Evolutionary conservation across 345 rosid species (phyloP), one percentile per base, ranked within the genome.

Genomic region (Iberis pinnata): DNA sequence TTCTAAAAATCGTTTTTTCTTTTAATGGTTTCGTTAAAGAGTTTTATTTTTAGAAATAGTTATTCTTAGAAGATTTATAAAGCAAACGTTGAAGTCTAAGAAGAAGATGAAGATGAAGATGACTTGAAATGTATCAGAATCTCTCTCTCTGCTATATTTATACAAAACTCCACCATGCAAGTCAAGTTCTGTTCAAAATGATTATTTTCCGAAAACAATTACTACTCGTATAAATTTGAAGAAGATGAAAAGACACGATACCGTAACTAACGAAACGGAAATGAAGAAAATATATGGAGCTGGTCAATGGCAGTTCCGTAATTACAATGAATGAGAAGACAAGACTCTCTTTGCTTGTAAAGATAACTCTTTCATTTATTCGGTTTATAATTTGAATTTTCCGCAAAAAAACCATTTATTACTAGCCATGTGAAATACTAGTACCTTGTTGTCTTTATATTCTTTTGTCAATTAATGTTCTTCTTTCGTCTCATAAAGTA

Each of bases 31-130:
- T 53, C n/a, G 42, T 19, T 37, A 29, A 56, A 49, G 51, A 42
- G 27, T 32, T 4, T 51, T 72, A 78, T 75, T 71, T 76, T 77
- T 70, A 46, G 73, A 41, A 53, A 57, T 56, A 62, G 76, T 73
- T 74, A 71, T 78, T 78, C 73, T 66, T 70, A 64, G 77, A 37
- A 43, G 72, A 54, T 31, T 29, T 7, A 31, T 4, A 38, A 49
- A 57, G 69, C 55, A 60, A 43, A 27, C n/a, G n/a, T n/a, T n/a
- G 43, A 29, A 27, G 45, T 13, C 47, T 49, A 54, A 12, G 61
- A 29, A 27, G 33, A 19, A 40, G 33, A 29, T 5, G 33, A 29
- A 29, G 10, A n/a, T n/a, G n/a, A n/a, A 9, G 46, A 57, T 58
- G 54, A 50, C 47, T 46, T 49, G 29, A 6, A 48, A 18, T 60